Evolutionary conservation across 352 stramenopile genomes (phyloP).

Genomic region (Phytophthora ohioensis): DNA sequence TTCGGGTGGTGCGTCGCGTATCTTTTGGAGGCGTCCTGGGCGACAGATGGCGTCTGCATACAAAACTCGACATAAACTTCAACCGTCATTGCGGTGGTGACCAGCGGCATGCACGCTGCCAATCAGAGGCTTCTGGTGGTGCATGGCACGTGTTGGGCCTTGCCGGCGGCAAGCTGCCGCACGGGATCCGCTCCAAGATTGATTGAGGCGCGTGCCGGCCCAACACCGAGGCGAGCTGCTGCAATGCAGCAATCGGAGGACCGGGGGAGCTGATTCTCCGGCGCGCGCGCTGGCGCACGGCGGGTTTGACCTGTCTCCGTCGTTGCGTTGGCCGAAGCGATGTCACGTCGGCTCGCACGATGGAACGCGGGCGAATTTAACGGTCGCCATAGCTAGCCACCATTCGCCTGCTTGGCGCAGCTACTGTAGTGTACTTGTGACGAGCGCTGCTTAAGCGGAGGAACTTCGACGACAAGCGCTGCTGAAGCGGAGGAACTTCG

Average conservation of each 20-base stretch:
- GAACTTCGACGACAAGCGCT: too few relatives aligned
- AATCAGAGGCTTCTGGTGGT: conserved; percentile 35
- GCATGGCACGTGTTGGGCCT: conserved; percentile 12
- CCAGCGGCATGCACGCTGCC: conserved; percentile 4
- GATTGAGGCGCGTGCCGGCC: background rate
- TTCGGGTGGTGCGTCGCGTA: conserved; percentile 14
- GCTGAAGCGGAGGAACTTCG: too few relatives aligned
- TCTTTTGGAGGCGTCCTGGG: background rate
- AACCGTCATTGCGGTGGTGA: background rate
- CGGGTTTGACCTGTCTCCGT: background rate
- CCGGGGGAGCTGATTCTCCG: background rate
- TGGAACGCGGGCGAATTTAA: background rate
- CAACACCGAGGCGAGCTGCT: background rate
- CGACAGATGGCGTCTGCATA: background rate
- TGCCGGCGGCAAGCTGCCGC: background rate
- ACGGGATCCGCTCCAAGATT: background rate
- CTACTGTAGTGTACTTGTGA: too few relatives aligned
- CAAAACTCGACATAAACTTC: background rate
- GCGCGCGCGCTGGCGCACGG: background rate
- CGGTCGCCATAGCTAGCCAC: too few relatives aligned
- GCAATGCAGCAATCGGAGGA: background rate
- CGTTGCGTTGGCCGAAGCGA: background rate
- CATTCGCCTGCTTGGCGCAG: too few relatives aligned
- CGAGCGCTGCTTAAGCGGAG: too few relatives aligned
- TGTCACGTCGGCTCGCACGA: background rate